Conservation (phyloP, 805 yeast species). For the Zygoascus flipseniorum region DNA sequence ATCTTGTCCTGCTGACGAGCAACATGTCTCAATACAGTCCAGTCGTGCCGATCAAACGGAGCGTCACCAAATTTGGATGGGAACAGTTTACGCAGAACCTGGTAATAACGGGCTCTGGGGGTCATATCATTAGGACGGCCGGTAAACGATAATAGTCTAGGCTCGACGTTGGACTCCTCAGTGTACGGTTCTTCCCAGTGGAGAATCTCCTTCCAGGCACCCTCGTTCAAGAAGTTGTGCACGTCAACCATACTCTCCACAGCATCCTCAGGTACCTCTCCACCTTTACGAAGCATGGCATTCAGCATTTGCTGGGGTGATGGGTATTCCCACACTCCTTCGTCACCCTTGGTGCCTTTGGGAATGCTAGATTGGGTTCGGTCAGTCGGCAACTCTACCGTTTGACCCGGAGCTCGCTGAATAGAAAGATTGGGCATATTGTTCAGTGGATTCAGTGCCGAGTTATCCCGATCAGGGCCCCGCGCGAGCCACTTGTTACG, state of each 20-base stretch:
- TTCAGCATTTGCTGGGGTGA: constrained; percentile 98
- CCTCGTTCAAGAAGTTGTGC: constrained; percentile 92
- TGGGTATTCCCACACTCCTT: constrained; percentile 96
- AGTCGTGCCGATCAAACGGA: constrained; percentile 97
- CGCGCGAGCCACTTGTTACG: constrained; percentile 13
- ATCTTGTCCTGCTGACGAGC: constrained; percentile 17
- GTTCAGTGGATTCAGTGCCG: constrained; percentile 63
- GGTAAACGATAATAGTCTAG: constrained; percentile 76
- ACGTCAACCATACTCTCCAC: constrained; percentile 96
- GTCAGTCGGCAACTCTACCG: constrained; percentile 66
- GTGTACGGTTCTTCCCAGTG: constrained; percentile 83
- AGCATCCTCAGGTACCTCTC: constrained; percentile 80
- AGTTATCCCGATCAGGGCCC: constrained; percentile 22
- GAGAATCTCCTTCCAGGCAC: constrained; percentile 92
- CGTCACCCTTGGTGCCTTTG: constrained; percentile 53
- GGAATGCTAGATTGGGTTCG: constrained; percentile 84
- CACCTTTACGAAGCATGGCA: constrained; percentile 93
- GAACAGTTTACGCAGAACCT: constrained; percentile 55
- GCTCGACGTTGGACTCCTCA: constrained; percentile 44
- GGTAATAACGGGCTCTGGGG: constrained; percentile 73
- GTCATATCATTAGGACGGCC: constrained; percentile 85
- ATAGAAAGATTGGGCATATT: constrained; percentile 79
- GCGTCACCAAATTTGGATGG: constrained; percentile 69
- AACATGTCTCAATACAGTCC: constrained; percentile 79
- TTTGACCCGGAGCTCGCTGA: constrained; percentile 72